phyloP scores from a whole-genome alignment of 495 filamentous ascomycete species.

The Neurospora sp. region DNA sequence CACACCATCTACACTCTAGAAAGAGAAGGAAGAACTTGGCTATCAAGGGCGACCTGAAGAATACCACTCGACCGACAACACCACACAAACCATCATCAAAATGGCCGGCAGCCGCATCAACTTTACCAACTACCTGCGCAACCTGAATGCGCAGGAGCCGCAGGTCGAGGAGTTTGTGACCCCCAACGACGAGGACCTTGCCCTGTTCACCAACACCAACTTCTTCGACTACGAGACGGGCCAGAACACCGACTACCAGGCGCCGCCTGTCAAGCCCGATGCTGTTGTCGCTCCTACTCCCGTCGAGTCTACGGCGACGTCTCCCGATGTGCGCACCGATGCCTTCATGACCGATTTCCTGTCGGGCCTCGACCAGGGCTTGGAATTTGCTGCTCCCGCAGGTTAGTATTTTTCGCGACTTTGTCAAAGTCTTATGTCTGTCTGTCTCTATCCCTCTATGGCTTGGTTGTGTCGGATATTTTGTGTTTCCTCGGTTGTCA shows the following conservation, averaged over 20 bases:
- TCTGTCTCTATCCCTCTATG: neutral
- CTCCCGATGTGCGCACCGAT: constrained; percentile 26
- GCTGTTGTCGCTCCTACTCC: constrained; percentile 18
- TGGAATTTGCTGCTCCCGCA: neutral
- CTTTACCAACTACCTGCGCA: constrained; percentile 78
- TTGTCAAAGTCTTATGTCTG: neutral
- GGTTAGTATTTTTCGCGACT: constrained; percentile 4
- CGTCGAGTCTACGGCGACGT: constrained; percentile 1
- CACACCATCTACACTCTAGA: neutral
- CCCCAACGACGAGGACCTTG: constrained; percentile 60
- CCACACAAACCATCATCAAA: neutral
- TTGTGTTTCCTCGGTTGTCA: neutral
- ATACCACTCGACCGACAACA: neutral
- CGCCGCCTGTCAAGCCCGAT: constrained; percentile 25
- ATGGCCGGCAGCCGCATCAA: constrained; percentile 40
- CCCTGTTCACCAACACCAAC: constrained; percentile 84
- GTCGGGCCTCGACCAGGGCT: constrained; percentile 17
- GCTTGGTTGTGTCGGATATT: neutral
- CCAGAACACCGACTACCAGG: constrained; percentile 29
- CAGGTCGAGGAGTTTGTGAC: constrained; percentile 52
- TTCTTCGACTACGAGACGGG: constrained; percentile 80
- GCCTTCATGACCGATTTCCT: constrained; percentile 30
- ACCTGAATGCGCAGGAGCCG: constrained; percentile 69
- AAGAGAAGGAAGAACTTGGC: neutral
- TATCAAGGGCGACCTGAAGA: neutral